phyloP scores from a whole-genome alignment of 2,329 filamentous ascomycete species.

The Xylaria sp. region DNA sequence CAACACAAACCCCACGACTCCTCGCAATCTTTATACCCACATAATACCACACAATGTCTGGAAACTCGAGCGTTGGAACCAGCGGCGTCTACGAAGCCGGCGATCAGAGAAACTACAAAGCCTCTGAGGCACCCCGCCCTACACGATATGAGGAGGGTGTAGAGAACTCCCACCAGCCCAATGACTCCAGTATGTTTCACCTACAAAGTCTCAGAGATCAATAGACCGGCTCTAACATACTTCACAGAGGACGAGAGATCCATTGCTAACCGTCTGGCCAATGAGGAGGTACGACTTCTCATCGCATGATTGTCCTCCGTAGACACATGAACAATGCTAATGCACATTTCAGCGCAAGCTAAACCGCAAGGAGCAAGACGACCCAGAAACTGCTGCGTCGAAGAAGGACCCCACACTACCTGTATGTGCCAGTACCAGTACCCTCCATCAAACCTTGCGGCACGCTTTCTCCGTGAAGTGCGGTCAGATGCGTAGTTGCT shows the following conservation, averaged over 20 bases:
- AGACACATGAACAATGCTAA: constrained; percentile 20
- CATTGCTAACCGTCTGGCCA: constrained; percentile 76
- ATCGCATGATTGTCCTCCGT: not conserved
- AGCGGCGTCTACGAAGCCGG: constrained; percentile 76
- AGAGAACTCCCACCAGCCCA: constrained; percentile 72
- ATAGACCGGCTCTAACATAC: constrained; percentile 1
- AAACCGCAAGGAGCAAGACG: constrained; percentile 58
- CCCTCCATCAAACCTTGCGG: not conserved
- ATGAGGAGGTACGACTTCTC: constrained; percentile 63
- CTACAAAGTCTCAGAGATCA: not conserved
- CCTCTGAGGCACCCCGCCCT: constrained; percentile 61
- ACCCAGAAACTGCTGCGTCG: constrained; percentile 53
- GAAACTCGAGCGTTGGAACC: constrained; percentile 73
- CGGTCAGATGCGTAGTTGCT: not conserved
- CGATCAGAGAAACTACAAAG: constrained; percentile 75
- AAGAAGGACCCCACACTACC: constrained; percentile 72
- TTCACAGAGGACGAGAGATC: constrained; percentile 73
- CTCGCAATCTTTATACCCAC: constrained; percentile 13
- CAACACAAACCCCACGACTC: not conserved
- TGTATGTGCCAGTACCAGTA: constrained; percentile 52
- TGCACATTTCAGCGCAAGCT: constrained; percentile 37
- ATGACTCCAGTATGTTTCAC: constrained; percentile 74
- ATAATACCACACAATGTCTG: constrained; percentile 48
- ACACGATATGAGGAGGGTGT: constrained; percentile 78
- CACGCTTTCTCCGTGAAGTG: no score